Conservation (phyloP, 495 filamentous ascomycete species). For the Xylaria curta region DNA sequence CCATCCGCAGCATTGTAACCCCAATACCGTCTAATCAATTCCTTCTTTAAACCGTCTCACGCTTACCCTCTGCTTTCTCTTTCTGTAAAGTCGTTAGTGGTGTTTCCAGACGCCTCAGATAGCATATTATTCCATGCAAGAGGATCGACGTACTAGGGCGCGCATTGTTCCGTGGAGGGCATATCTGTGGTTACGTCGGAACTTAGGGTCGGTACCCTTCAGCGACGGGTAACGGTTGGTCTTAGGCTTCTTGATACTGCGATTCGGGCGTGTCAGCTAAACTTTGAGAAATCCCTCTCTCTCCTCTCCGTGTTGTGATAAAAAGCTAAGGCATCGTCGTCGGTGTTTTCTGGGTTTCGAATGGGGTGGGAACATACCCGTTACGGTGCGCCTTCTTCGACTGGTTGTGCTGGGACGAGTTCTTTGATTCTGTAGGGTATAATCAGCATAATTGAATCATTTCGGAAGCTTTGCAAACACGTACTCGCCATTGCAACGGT, state of each 20-base stretch:
- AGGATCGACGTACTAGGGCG: slow-evolving; percentile 79
- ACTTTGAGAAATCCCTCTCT: background rate
- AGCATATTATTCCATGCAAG: background rate
- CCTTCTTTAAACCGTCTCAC: slow-evolving; percentile 80
- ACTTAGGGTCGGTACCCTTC: slow-evolving; percentile 99
- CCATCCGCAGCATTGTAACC: slow-evolving; percentile 43
- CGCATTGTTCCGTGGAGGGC: slow-evolving; percentile 97
- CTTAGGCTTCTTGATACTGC: slow-evolving; percentile 99
- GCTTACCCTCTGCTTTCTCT: slow-evolving; percentile 96
- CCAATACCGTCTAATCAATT: slow-evolving; percentile 35
- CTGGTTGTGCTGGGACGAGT: slow-evolving; percentile 98
- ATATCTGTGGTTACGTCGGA: slow-evolving; percentile 99
- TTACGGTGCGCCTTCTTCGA: slow-evolving; percentile 96
- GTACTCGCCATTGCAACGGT: slow-evolving; percentile 59
- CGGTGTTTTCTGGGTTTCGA: slow-evolving; percentile 14
- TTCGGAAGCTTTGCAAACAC: slow-evolving; percentile 29
- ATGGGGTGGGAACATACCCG: slow-evolving; percentile 68
- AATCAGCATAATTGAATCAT: background rate
- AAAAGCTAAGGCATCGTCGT: background rate
- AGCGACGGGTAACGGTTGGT: slow-evolving; percentile 98
- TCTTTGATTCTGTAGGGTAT: slow-evolving; percentile 83
- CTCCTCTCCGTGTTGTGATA: background rate
- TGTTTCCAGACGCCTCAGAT: background rate
- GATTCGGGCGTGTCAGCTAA: slow-evolving; percentile 28
- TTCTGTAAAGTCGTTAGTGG: slow-evolving; percentile 73